Conservation (phyloP, 441 rosid genomes). For the Aleurites moluccanus region DNA sequence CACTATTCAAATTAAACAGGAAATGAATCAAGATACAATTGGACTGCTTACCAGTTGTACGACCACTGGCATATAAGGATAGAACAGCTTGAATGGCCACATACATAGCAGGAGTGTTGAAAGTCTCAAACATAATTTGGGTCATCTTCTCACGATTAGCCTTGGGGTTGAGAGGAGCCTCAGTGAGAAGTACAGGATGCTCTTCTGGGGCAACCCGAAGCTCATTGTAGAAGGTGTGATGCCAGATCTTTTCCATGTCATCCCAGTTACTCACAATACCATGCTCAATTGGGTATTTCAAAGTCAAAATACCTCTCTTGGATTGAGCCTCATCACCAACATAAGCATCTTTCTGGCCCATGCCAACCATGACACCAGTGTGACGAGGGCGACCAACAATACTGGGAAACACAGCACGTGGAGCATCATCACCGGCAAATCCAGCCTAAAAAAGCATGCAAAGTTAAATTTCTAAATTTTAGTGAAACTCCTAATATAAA, state of each 20-base stretch:
- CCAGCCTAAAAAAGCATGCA: slow-evolving; percentile 55
- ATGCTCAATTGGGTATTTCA: slow-evolving; percentile 88
- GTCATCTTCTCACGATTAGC: slow-evolving; percentile 97
- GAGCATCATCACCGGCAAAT: slow-evolving; percentile 94
- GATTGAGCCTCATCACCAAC: slow-evolving; percentile 96
- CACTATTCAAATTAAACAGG: not conserved
- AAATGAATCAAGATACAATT: not conserved
- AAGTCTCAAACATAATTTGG: slow-evolving; percentile 93
- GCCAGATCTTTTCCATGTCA: slow-evolving; percentile 97
- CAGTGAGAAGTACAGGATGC: slow-evolving; percentile 87
- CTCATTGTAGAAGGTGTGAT: slow-evolving; percentile 90
- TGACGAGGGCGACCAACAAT: slow-evolving; percentile 91
- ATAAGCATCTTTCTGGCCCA: slow-evolving; percentile 94
- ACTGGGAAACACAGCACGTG: slow-evolving; percentile 89
- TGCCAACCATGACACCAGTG: slow-evolving; percentile 97
- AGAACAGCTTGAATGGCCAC: slow-evolving; percentile 92
- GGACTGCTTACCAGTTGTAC: slow-evolving; percentile 73
- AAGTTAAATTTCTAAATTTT: not conserved
- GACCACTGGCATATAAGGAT: slow-evolving; percentile 91
- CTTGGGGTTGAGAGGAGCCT: slow-evolving; percentile 92
- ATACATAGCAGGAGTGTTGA: slow-evolving; percentile 85
- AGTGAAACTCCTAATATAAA: not conserved
- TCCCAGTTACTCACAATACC: slow-evolving; percentile 94
- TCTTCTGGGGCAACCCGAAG: slow-evolving; percentile 95
- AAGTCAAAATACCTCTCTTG: slow-evolving; percentile 73